Conservation (phyloP, 1,284 basidiomycete species). For the Hymenochaete sp. region DNA sequence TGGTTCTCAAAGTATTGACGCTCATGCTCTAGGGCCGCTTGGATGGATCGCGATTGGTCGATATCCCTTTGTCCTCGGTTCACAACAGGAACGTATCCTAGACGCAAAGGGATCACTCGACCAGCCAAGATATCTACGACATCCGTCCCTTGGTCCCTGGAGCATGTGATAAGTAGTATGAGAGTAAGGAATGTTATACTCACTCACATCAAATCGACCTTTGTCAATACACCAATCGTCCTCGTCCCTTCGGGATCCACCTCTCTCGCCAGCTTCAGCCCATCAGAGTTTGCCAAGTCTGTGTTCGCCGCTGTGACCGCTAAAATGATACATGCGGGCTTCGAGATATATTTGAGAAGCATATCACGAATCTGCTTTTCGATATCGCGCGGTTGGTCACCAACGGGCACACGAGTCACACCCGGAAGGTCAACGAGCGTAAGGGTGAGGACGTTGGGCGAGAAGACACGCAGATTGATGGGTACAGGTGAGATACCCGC, state of each 20-base stretch:
- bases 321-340: conserved; percentile 83
- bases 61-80: conserved; percentile 98
- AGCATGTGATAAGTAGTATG: conserved; percentile 8
- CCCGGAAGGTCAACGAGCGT: conserved; percentile 97
- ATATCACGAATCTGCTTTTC: conserved; percentile 97
- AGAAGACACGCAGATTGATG: conserved; percentile 96
- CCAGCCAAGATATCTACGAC: conserved; percentile 98
- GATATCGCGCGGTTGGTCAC: conserved; percentile 96
- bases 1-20: conserved; percentile 92
- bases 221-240: conserved; percentile 96
- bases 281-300: conserved; percentile 97
- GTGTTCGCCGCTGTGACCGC: conserved; percentile 96
- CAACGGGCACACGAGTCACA: conserved; percentile 93
- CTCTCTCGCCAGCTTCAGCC: conserved; percentile 91
- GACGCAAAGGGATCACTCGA: conserved; percentile 86
- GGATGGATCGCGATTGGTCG: conserved; percentile 79
- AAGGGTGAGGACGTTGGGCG: conserved; percentile 92
- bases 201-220: conserved; percentile 91
- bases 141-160: conserved; percentile 91
- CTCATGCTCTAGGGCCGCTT: conserved; percentile 81
- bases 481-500: conserved; percentile 93
- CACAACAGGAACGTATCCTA: conserved; percentile 96
- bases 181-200: neutral
- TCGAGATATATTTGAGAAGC: conserved; percentile 92
- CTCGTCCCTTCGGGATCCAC: conserved; percentile 93